Conservation (phyloP, 164 flowering plant species). For the Taxillus chinensis region DNA sequence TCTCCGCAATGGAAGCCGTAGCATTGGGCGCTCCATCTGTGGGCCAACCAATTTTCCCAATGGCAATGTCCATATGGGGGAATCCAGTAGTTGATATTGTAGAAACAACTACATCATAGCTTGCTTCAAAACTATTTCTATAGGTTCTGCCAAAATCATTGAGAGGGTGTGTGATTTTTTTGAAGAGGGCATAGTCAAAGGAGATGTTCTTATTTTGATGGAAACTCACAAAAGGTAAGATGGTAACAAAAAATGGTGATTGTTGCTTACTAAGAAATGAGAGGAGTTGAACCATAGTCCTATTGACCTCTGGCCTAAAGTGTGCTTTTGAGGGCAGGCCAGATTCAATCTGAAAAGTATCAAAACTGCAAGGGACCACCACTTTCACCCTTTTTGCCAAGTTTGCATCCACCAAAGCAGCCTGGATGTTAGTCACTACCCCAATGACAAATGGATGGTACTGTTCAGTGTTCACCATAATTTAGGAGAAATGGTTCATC, state of each 20-base stretch:
- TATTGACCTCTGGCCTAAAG: slow-evolving; percentile 70
- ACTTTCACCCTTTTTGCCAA: slow-evolving; percentile 54
- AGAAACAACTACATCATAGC: slow-evolving; percentile 54
- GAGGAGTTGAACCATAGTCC: slow-evolving; percentile 72
- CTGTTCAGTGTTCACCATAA: slow-evolving; percentile 54
- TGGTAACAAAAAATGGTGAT: slow-evolving; percentile 65
- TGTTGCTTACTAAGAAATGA: slow-evolving; percentile 54
- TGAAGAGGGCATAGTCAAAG: slow-evolving; percentile 54
- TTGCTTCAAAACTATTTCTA: slow-evolving; percentile 55
- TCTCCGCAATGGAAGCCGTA: slow-evolving; percentile 43
- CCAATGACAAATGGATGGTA: slow-evolving; percentile 64
- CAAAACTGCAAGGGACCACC: slow-evolving; percentile 78
- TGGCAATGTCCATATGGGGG: slow-evolving; percentile 48
- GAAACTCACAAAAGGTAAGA: slow-evolving; percentile 55
- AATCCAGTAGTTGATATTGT: slow-evolving; percentile 56
- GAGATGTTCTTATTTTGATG: slow-evolving; percentile 55
- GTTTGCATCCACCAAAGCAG: slow-evolving; percentile 51
- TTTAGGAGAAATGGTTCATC: slow-evolving; percentile 73
- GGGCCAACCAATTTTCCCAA: slow-evolving; percentile 86
- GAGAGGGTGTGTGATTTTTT: slow-evolving; percentile 35
- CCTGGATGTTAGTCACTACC: slow-evolving; percentile 64
- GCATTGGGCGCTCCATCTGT: slow-evolving; percentile 82
- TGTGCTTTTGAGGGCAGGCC: slow-evolving; percentile 59
- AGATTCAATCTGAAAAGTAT: slow-evolving; percentile 44
- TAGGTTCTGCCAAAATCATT: slow-evolving; percentile 50